Evolutionary conservation across 2,329 filamentous ascomycete genomes (phyloP).

Genomic region (Colletotrichum tamarilloi): DNA sequence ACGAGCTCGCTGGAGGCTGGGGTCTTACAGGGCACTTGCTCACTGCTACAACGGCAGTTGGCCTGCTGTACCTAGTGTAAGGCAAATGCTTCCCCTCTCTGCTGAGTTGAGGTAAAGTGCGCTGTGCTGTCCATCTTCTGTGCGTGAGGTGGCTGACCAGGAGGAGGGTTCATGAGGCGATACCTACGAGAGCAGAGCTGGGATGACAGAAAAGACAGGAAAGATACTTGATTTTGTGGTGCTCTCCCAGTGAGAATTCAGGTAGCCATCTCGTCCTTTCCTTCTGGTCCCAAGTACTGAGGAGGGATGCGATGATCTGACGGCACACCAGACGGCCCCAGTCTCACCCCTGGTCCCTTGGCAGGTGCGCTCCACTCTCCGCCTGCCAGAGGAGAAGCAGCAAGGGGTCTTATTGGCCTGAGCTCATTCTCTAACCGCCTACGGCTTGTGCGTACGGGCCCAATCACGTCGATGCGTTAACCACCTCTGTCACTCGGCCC

Average conservation of each 20-base stretch:
- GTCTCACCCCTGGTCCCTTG: constrained; percentile 30
- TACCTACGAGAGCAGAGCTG: constrained; percentile 11
- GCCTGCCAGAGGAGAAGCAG: constrained; percentile 40
- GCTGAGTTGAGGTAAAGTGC: not conserved
- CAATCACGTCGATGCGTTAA: constrained; percentile 42
- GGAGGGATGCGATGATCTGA: constrained; percentile 28
- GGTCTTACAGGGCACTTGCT: constrained; percentile 17
- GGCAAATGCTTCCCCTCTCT: not conserved
- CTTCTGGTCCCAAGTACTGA: not conserved
- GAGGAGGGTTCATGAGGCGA: not conserved
- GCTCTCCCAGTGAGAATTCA: not conserved
- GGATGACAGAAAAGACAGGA: not conserved
- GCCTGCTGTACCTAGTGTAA: not conserved
- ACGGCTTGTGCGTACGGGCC: constrained; percentile 37
- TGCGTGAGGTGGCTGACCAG: constrained; percentile 1
- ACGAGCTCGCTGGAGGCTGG: constrained; percentile 9
- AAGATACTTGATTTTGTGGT: not conserved
- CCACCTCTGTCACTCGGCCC: constrained; percentile 40
- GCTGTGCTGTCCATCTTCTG: not conserved
- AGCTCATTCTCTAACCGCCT: constrained; percentile 52
- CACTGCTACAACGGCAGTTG: not conserved
- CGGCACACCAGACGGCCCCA: constrained; percentile 34
- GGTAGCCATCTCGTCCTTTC: constrained; percentile 10
- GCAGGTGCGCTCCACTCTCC: constrained; percentile 19
- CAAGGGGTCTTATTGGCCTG: constrained; percentile 47